phyloP scores from a whole-genome alignment of 1,139 yeast species.

The Geotrichum candidum region DNA sequence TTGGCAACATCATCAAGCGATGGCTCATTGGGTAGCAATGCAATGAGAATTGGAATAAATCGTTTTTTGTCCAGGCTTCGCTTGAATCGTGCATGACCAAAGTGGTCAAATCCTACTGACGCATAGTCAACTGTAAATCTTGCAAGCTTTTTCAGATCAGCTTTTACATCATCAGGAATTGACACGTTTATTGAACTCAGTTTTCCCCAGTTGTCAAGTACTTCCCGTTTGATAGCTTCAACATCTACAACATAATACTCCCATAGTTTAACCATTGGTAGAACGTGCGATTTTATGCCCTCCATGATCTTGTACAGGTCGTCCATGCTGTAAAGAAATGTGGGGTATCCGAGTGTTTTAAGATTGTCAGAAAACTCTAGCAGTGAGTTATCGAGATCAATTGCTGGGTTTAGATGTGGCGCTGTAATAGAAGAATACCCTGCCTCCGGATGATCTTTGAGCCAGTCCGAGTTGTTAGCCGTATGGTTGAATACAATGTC shows the following conservation, averaged over 20 bases:
- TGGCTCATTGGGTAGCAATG: slow-evolving; percentile 22
- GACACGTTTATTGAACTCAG: neutral
- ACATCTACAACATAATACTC: slow-evolving; percentile 70
- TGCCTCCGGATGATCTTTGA: slow-evolving; percentile 77
- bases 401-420: slow-evolving; percentile 79
- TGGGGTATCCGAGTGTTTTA: slow-evolving; percentile 54
- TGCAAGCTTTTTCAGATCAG: slow-evolving; percentile 42
- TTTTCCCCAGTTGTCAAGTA: slow-evolving; percentile 3
- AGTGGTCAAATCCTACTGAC: slow-evolving; percentile 34
- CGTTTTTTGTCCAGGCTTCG: slow-evolving; percentile 49
- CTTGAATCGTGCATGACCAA: slow-evolving; percentile 46
- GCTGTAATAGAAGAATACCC: slow-evolving; percentile 86
- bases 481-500: slow-evolving; percentile 96
- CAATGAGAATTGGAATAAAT: slow-evolving; percentile 34
- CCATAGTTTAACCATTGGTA: slow-evolving; percentile 70
- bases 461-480: slow-evolving; percentile 84
- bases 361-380: slow-evolving; percentile 57
- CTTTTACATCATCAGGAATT: slow-evolving; percentile 14
- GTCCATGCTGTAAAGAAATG: slow-evolving; percentile 41
- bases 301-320: slow-evolving; percentile 59
- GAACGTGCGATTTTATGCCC: slow-evolving; percentile 62
- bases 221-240: slow-evolving; percentile 33
- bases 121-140: slow-evolving; percentile 46
- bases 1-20: slow-evolving; percentile 33
- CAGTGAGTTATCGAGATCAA: slow-evolving; percentile 69